A percentile compares a stretch with the other conserved stretches of the same genome.
Evolutionary conservation across 441 rosid genomes (phyloP).

Genomic region (Jatropha multifida): DNA sequence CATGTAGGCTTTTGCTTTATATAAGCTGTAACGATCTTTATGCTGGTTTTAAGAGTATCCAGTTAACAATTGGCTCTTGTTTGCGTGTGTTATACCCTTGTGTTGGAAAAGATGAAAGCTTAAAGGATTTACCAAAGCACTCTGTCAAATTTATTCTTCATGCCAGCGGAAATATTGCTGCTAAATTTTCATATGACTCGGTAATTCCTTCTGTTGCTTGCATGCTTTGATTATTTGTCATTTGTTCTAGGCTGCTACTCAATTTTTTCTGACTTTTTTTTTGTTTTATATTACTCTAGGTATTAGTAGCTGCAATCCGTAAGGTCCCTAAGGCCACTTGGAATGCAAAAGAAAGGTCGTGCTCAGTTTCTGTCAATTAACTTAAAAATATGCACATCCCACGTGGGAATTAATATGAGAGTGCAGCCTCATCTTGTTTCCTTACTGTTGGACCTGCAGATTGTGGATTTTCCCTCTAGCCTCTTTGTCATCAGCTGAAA

Average conservation of each 20-base stretch:
- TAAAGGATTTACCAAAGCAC: conserved; percentile 44
- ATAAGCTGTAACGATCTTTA: neutral
- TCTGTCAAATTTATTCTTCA: conserved; percentile 68
- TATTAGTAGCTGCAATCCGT: conserved; percentile 65
- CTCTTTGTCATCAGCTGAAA: conserved; percentile 72
- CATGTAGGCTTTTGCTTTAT: neutral
- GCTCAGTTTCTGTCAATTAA: neutral
- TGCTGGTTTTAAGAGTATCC: neutral
- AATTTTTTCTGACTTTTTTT: conserved; percentile 5
- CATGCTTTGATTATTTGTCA: neutral
- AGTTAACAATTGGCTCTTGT: neutral
- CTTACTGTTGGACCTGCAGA: conserved; percentile 43
- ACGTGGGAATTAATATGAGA: conserved; percentile 9
- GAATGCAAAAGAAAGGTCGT: conserved; percentile 93
- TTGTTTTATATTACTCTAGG: conserved; percentile 39
- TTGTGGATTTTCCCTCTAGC: conserved; percentile 80
- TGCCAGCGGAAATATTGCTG: conserved; percentile 69
- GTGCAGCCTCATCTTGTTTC: conserved; percentile 24
- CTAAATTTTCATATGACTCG: conserved; percentile 68
- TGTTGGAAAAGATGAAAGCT: conserved; percentile 34
- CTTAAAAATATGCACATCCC: neutral
- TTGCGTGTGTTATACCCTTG: conserved; percentile 16
- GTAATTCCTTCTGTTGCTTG: conserved; percentile 32
- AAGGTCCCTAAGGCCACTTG: conserved; percentile 84
- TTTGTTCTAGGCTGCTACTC: neutral